Evolutionary conservation across 2,329 filamentous ascomycete species (phyloP), one percentile per base, ranked within the genome.

Genomic region (Sclerotinia glacialis): DNA sequence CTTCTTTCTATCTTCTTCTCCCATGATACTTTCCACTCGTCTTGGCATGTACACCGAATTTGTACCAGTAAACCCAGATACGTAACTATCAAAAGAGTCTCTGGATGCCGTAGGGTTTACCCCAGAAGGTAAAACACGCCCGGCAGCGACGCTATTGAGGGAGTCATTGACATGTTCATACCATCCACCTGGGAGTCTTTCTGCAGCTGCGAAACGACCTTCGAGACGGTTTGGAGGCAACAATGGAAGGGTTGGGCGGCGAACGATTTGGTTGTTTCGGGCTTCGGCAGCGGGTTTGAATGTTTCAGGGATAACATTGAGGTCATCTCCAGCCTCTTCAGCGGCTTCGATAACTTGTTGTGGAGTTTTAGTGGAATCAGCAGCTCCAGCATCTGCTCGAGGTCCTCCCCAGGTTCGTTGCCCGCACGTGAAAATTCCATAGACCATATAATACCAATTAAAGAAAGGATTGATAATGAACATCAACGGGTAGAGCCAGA

Each of bases 401-500:
- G 94, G 95, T 0, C 94, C 94, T 71, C 94, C 94, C 94, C 95
- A 99, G 1, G 94, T 98, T 71, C 94, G 85, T 77, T 97, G 92
- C 26, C 93, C 93, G 40, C 93, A 93, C 0, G 94, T 97, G 44
- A 72, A 74, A 14, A 72, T 73, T n/a, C 71, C 72, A 54, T 74
- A 73, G 5, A 71, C 70, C 90, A 97, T 97, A 80, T 98, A 98
- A 67, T 92, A 86, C 94, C 94, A 98, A 79, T 98, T 98, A 83
- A 97, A 93, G 76, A 98, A 96, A 0, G 95, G 94, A 75, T 97
- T 98, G 70, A 97, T 78, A 56, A 97, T 80, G 76, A 97, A 98
- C 93, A 98, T 97, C 69, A 98, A 74, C 0, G 94, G 94, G 76
- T 98, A 98, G 7, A 98, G 82, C 89, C 92, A 94, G 69, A 96